phyloP scores from a whole-genome alignment of 176 grass and related monocot genomes.

The Thinopyrum elongatum region DNA sequence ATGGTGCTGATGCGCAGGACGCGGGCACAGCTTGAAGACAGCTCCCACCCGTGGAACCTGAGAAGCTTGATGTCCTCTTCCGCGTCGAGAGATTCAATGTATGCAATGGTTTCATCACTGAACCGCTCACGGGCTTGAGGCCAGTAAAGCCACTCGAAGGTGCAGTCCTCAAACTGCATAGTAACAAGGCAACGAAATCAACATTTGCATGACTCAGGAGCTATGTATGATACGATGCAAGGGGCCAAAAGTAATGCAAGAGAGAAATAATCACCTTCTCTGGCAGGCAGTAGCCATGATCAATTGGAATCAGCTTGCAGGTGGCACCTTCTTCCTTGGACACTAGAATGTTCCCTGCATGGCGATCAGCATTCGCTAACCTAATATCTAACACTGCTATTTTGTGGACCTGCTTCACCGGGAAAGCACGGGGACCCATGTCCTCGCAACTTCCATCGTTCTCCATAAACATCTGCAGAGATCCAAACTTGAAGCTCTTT shows the following conservation, averaged over 20 bases:
- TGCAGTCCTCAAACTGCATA: constrained; percentile 73
- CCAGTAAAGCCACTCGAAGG: constrained; percentile 76
- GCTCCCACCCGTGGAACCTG: constrained; percentile 69
- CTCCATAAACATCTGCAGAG: constrained; percentile 70
- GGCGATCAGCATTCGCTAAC: constrained; percentile 81
- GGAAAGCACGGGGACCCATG: constrained; percentile 57
- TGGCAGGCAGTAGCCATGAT: constrained; percentile 91
- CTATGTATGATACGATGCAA: neutral
- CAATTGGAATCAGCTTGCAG: constrained; percentile 68
- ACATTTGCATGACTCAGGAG: neutral
- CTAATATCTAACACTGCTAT: constrained; percentile 82
- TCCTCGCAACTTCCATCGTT: constrained; percentile 74
- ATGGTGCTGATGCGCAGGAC: constrained; percentile 62
- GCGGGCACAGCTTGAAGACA: constrained; percentile 39
- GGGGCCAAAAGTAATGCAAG: neutral
- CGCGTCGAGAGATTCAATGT: constrained; percentile 63
- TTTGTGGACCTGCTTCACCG: constrained; percentile 73
- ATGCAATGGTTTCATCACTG: constrained; percentile 42
- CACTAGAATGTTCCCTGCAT: constrained; percentile 72
- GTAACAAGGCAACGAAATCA: neutral
- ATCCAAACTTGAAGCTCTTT: constrained; percentile 72
- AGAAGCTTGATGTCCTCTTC: constrained; percentile 74
- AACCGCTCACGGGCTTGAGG: constrained; percentile 62
- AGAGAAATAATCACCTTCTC: constrained; percentile 49
- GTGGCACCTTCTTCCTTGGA: constrained; percentile 37